These are phyloP conservation scores for Nannochloropsis salina DNA, from an alignment of 108 stramenopile species.

Conservation along the genomic window DNA sequence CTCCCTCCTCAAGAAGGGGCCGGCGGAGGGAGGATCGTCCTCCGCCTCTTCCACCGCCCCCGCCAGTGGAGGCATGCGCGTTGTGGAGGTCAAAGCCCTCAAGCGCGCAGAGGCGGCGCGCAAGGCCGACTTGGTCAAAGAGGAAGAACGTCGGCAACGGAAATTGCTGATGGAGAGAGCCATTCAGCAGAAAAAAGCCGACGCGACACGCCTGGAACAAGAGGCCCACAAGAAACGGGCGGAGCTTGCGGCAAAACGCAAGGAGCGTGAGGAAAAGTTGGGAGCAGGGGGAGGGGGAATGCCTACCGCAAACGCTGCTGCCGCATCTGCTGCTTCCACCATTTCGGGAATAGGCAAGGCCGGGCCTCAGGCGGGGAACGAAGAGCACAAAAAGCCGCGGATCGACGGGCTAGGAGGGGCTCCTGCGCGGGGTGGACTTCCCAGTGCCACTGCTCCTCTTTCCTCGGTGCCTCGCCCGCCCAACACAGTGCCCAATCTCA, in stretches of 20 bases:
- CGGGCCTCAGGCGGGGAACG: background rate
- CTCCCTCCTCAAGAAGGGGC: constrained; percentile 13
- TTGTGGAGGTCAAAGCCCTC: background rate
- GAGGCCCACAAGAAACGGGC: background rate
- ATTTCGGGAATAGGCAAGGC: background rate
- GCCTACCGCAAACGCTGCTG: background rate
- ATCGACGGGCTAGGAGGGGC: background rate
- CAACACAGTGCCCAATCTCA: background rate
- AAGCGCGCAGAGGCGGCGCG: background rate
- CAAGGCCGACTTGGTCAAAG: background rate
- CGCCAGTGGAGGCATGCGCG: background rate
- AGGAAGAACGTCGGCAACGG: background rate
- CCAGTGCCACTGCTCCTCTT: background rate
- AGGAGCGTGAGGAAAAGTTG: background rate
- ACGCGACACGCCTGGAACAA: background rate
- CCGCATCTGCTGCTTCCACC: background rate
- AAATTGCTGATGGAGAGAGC: constrained; percentile 20
- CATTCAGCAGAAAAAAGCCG: constrained; percentile 7
- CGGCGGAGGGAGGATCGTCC: constrained; percentile 3
- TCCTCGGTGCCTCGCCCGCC: background rate
- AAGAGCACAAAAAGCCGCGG: background rate
- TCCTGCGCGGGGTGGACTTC: background rate
- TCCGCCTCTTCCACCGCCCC: background rate
- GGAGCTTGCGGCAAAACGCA: background rate
- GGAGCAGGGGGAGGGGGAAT: background rate